A percentile compares a stretch with the other conserved stretches of the same genome.
These are phyloP conservation scores for Phytophthora multivora DNA, from an alignment of 352 stramenopile species.

Conservation along the genomic window DNA sequence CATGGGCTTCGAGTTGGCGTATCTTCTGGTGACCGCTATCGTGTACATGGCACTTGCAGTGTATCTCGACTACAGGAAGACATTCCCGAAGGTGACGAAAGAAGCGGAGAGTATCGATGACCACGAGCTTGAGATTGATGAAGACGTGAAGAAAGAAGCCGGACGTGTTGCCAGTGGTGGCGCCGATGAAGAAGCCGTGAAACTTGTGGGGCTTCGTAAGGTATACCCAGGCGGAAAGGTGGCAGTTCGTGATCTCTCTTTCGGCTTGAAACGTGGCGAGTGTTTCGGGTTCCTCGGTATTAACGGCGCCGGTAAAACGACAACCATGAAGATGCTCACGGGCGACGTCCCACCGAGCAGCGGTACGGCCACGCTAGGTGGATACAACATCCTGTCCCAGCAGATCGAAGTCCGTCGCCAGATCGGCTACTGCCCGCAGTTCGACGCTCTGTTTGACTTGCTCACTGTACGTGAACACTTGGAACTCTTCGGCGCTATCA, in stretches of 20 bases:
- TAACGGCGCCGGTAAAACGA: slow-evolving; percentile 95
- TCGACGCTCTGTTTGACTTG: slow-evolving; percentile 82
- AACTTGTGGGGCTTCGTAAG: slow-evolving; percentile 64
- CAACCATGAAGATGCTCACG: slow-evolving; percentile 94
- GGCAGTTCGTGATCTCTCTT: slow-evolving; percentile 70
- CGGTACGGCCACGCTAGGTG: slow-evolving; percentile 44
- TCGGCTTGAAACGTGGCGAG: slow-evolving; percentile 79
- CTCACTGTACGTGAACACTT: slow-evolving; percentile 89
- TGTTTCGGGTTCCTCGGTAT: slow-evolving; percentile 95
- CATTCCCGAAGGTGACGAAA: slow-evolving; percentile 56
- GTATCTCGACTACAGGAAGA: slow-evolving; percentile 58
- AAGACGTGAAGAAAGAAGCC: slow-evolving; percentile 48
- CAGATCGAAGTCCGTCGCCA: slow-evolving; percentile 65
- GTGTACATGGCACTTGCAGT: slow-evolving; percentile 46
- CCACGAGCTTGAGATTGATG: slow-evolving; percentile 30
- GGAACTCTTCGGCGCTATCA: slow-evolving; percentile 91
- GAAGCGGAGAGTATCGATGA: slow-evolving; percentile 33
- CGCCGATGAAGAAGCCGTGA: slow-evolving; percentile 42
- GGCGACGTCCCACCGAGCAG: slow-evolving; percentile 71
- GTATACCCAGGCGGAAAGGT: slow-evolving; percentile 82
- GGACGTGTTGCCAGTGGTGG: slow-evolving; percentile 38
- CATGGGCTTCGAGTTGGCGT: slow-evolving; percentile 56
- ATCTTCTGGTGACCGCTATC: slow-evolving; percentile 39
- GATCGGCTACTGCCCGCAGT: slow-evolving; percentile 94
- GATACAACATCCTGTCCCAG: slow-evolving; percentile 39